phyloP scores from a whole-genome alignment of 169 alveolate genomes.

The Ichthyophthirius multifiliis region DNA sequence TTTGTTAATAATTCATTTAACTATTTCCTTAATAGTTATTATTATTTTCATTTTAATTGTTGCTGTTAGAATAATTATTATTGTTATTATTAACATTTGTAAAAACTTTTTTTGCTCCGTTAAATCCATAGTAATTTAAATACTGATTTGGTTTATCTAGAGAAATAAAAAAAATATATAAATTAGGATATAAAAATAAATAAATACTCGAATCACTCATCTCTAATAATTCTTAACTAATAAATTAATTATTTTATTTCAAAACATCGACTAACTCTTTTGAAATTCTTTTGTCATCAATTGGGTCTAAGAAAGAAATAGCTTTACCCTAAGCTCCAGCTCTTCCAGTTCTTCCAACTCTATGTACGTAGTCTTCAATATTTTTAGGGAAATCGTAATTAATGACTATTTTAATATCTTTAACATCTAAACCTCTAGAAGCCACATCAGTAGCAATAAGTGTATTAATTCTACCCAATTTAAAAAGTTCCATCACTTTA shows the following conservation, averaged over 20 bases:
- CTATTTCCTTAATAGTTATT: too few relatives aligned
- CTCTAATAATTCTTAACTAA: conserved; percentile 86
- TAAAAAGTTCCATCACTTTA: conserved; percentile 93
- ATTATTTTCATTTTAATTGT: too few relatives aligned
- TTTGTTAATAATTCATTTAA: too few relatives aligned
- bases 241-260: conserved; percentile 90
- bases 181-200: too few relatives aligned
- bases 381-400: conserved; percentile 98
- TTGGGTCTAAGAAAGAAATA: conserved; percentile 91
- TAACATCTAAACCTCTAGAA: conserved; percentile 97
- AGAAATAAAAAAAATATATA: too few relatives aligned
- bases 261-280: conserved; percentile 92
- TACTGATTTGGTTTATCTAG: too few relatives aligned
- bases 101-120: too few relatives aligned
- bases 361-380: conserved; percentile 97
- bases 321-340: conserved; percentile 95
- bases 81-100: too few relatives aligned
- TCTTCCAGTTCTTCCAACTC: conserved; percentile 97
- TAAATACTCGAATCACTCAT: conserved; percentile 11
- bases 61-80: too few relatives aligned
- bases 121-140: too few relatives aligned
- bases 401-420: conserved; percentile 94
- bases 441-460: conserved; percentile 99
- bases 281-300: conserved; percentile 87
- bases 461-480: conserved; percentile 92